Evolutionary conservation across 805 yeast species (phyloP), one percentile per base, ranked within the genome.

Genomic region (Saturnispora diversa): DNA sequence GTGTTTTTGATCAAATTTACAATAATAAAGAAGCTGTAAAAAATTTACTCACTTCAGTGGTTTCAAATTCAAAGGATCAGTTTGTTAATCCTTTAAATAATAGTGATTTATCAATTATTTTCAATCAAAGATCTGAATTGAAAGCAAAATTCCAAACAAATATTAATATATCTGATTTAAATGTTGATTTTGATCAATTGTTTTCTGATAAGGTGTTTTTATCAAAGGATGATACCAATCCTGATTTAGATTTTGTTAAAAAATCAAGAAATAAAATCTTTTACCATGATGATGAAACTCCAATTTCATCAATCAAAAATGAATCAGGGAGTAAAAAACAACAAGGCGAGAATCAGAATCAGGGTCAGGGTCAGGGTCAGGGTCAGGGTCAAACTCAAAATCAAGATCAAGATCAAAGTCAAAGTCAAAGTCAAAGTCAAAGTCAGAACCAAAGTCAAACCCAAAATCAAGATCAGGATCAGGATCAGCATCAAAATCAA

Each of bases 1-100:
- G 66, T 41, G 60, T 75, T 35, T 71, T 80, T 23, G 65, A 71
- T 23, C 68, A 64, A 40, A 53, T 69, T 22, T 59, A 54, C 5
- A 63, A 64, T 21, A 44, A 49, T 1, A 63, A 63, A 30, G 42
- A 50, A 10, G 50, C 50, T 29, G 52, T 55, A 28, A 44, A 36
- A 26, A 40, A 40, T 20, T 31, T 47, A 10, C 40, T 47, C 5
- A 46, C 31, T 35, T 43, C 50, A 6, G 35, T 47, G n/a, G 39
- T 32, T 16, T 11, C 31, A 7, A 12, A 26, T 24, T 21, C 8
- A 15, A 12, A 24, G 7, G 11, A 29, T 12, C 12, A 10, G 1
- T 11, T 40, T 21, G 16, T 44, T 12, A 29, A 46, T 15, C 28
- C 43, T 15, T 23, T 47, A 12, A 21, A 27, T 9, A 34, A 37